Conservation (phyloP, 2,329 filamentous ascomycete species). For the Xylaria sp. region DNA sequence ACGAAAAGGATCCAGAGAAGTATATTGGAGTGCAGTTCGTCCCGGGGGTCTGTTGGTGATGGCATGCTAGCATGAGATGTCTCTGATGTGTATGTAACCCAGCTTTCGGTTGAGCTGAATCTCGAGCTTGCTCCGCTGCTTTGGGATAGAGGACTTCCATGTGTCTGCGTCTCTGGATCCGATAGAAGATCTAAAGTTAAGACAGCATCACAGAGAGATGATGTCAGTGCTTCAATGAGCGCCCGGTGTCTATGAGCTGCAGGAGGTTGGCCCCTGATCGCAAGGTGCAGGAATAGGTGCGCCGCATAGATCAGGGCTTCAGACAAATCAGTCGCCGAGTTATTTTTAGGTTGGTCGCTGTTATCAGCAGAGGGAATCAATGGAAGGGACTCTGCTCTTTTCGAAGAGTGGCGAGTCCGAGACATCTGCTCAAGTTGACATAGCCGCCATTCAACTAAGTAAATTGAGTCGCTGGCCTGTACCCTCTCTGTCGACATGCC, state of each 20-base stretch:
- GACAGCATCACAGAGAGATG: constrained; percentile 32
- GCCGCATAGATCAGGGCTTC: constrained; percentile 35
- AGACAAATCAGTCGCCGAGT: constrained; percentile 32
- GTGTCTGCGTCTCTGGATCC: constrained; percentile 18
- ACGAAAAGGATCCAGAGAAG: constrained; percentile 39
- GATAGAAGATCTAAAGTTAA: constrained; percentile 32
- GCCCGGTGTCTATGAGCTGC: constrained; percentile 35
- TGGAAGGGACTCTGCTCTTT: constrained; percentile 18
- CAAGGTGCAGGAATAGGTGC: constrained; percentile 38
- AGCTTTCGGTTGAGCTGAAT: constrained; percentile 17
- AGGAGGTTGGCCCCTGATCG: constrained; percentile 37
- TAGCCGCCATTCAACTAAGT: constrained; percentile 37
- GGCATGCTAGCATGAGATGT: not conserved
- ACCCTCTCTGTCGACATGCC: constrained; percentile 33
- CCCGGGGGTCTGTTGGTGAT: constrained; percentile 7
- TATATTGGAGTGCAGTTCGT: constrained; percentile 35
- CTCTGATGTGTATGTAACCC: constrained; percentile 13
- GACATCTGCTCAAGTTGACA: constrained; percentile 33
- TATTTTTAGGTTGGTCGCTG: constrained; percentile 5
- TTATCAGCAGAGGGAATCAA: constrained; percentile 15
- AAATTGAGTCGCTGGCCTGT: constrained; percentile 39
- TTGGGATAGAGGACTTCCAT: constrained; percentile 20
- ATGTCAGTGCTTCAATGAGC: constrained; percentile 34
- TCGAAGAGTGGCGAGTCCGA: constrained; percentile 21
- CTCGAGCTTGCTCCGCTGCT: constrained; percentile 16